A percentile compares a stretch with the other conserved stretches of the same genome.
Evolutionary conservation across 2,329 filamentous ascomycete species (phyloP).

Genomic region (Sporothrix luriei): DNA sequence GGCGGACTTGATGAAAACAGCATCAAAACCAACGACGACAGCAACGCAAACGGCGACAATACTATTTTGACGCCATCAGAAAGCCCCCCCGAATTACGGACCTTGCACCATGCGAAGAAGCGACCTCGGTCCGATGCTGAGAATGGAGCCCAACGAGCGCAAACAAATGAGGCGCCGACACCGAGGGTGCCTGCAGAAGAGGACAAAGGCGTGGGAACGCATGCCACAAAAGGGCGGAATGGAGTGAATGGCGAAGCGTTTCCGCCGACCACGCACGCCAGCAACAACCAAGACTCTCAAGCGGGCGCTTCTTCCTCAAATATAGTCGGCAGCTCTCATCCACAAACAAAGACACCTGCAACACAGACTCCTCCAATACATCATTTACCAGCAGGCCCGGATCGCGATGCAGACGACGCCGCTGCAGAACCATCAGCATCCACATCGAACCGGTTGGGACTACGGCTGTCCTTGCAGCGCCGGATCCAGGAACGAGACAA

Average conservation of each 20-base stretch:
- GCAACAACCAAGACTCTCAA: neutral
- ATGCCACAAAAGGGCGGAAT: neutral
- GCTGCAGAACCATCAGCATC: neutral
- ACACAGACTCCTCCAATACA: neutral
- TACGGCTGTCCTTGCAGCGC: neutral
- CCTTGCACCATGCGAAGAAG: neutral
- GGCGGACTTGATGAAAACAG: neutral
- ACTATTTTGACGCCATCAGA: constrained; percentile 20
- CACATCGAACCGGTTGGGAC: neutral
- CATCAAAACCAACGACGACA: neutral
- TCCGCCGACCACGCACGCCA: neutral
- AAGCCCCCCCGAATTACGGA: constrained; percentile 16
- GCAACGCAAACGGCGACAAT: neutral
- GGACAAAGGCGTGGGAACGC: neutral
- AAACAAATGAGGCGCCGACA: neutral
- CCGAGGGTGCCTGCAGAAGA: neutral
- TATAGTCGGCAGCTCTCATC: neutral
- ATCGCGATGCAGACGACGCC: neutral
- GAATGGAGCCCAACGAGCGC: neutral
- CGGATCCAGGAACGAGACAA: constrained; percentile 10
- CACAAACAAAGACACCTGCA: neutral
- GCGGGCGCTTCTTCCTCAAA: neutral
- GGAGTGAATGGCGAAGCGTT: neutral
- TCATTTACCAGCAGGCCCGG: neutral
- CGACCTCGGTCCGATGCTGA: neutral